These are phyloP conservation scores for Microsporum ferrugineum DNA, from an alignment of 2,329 filamentous ascomycete genomes.

Conservation along the genomic window DNA sequence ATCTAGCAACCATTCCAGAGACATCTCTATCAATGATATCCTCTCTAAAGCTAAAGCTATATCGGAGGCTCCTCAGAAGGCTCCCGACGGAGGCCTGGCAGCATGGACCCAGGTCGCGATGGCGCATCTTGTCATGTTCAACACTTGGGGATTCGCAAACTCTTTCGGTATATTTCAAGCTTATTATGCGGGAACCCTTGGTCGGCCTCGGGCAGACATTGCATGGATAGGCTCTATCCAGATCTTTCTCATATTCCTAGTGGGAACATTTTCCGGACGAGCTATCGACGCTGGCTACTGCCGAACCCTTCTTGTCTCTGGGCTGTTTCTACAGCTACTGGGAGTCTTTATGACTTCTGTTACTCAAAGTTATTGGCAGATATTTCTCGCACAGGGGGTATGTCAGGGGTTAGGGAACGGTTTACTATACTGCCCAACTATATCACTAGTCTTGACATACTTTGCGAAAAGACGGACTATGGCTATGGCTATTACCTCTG, in stretches of 20 bases:
- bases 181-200: conserved; percentile 37
- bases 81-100: conserved; percentile 40
- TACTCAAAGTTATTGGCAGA: conserved; percentile 40
- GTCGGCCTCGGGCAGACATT: conserved; percentile 37
- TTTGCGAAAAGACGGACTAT: conserved; percentile 47
- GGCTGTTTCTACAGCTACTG: conserved; percentile 37
- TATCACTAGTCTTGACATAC: conserved; percentile 48
- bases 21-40: not conserved
- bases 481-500: conserved; percentile 49
- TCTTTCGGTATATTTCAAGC: conserved; percentile 47
- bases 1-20: not conserved
- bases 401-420: conserved; percentile 47
- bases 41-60: not conserved
- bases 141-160: conserved; percentile 45
- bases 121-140: conserved; percentile 45
- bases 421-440: conserved; percentile 43
- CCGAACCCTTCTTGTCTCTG: conserved; percentile 17
- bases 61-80: conserved; percentile 6
- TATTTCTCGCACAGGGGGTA: conserved; percentile 43
- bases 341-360: conserved; percentile 43
- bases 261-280: conserved; percentile 42
- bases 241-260: conserved; percentile 40
- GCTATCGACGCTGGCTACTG: conserved; percentile 44
- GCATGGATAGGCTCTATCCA: conserved; percentile 44
- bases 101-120: conserved; percentile 47